Evolutionary conservation across 352 stramenopile species (phyloP).

Genomic region (Phytopythium kandeliae): DNA sequence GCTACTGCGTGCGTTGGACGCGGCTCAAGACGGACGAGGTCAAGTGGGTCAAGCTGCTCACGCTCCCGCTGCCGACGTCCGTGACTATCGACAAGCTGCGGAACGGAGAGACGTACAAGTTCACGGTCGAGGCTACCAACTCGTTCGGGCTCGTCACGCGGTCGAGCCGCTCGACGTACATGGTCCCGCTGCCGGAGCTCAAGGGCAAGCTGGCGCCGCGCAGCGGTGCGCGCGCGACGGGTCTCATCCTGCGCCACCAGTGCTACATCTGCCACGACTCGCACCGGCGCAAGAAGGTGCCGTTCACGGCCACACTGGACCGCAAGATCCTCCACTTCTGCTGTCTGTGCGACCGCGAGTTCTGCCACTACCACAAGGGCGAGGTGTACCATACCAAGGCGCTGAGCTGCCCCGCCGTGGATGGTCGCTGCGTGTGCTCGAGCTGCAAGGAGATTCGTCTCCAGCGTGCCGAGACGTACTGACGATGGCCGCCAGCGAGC

Average conservation of each 20-base stretch:
- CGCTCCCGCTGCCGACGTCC: constrained; percentile 56
- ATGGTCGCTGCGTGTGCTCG: constrained; percentile 70
- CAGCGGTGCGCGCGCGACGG: constrained; percentile 18
- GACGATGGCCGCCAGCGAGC: not conserved
- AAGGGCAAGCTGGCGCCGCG: constrained; percentile 51
- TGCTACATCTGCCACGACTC: constrained; percentile 75
- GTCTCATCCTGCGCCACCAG: constrained; percentile 41
- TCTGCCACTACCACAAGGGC: constrained; percentile 81
- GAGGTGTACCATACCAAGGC: constrained; percentile 76
- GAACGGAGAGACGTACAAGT: constrained; percentile 82
- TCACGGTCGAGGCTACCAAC: constrained; percentile 80
- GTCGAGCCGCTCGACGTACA: constrained; percentile 81
- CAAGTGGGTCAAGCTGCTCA: constrained; percentile 72
- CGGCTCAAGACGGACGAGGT: constrained; percentile 69
- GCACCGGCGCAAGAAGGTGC: constrained; percentile 55
- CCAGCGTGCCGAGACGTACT: constrained; percentile 48
- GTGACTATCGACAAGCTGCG: constrained; percentile 54
- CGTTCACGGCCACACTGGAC: constrained; percentile 59
- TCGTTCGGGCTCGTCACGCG: constrained; percentile 66
- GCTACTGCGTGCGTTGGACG: constrained; percentile 79
- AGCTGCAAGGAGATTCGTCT: constrained; percentile 62
- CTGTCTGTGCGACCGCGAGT: constrained; percentile 71
- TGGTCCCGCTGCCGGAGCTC: constrained; percentile 74
- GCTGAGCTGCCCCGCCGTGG: constrained; percentile 71
- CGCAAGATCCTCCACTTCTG: constrained; percentile 78